Conservation (phyloP, 139 green algal species). For the Zygnema circumcarinatum region DNA sequence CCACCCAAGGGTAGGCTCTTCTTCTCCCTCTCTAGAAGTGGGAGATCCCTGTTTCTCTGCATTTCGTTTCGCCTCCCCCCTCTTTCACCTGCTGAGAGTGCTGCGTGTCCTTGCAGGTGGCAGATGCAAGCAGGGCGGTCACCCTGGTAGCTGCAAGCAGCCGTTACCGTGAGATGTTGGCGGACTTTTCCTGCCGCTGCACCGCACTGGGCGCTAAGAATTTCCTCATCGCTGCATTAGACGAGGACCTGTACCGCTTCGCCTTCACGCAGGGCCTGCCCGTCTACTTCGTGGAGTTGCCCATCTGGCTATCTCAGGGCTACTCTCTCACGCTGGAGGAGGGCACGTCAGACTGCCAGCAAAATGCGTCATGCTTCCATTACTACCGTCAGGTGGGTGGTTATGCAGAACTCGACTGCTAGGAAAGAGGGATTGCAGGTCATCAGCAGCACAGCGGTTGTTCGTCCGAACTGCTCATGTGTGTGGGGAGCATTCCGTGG, state of each 20-base stretch:
- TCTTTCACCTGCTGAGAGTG: too few relatives aligned
- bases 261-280: constrained; percentile 30
- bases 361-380: neutral
- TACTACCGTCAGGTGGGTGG: constrained; percentile 6
- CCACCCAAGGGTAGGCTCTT: too few relatives aligned
- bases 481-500: too few relatives aligned
- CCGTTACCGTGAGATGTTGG: constrained; percentile 15
- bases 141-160: constrained; percentile 21
- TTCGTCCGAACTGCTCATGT: too few relatives aligned
- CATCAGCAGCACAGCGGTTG: too few relatives aligned
- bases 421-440: too few relatives aligned
- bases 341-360: neutral
- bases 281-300: neutral
- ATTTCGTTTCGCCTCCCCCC: too few relatives aligned
- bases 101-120: too few relatives aligned
- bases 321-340: neutral
- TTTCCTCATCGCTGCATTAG: constrained; percentile 24
- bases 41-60: too few relatives aligned
- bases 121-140: constrained; percentile 15
- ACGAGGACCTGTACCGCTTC: constrained; percentile 32
- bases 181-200: constrained; percentile 12
- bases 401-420: too few relatives aligned
- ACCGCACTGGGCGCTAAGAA: neutral
- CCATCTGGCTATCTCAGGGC: neutral
- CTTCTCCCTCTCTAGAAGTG: too few relatives aligned